Base-by-base conservation (phyloP, 495 filamentous ascomycete genomes). In the Bathelium albidoporum region DNA sequence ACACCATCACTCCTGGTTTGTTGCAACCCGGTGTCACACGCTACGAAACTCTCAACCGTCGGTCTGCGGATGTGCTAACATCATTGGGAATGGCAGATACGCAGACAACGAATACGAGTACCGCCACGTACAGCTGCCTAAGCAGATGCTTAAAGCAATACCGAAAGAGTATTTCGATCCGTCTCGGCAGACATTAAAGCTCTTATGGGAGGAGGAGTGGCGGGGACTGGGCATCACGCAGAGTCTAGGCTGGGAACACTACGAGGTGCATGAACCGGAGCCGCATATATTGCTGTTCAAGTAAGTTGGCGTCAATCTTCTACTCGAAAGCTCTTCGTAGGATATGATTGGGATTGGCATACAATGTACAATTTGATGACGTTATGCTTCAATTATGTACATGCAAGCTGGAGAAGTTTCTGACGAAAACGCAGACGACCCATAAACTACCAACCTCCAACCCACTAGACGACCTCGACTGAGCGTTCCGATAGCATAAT, bases 161-260 rank as follows among this genome's bases (percentile, higher is more conserved):
- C 94, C 94, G 14, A 83, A 91, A 72, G 95, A 95, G 61, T 98
- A 97, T 74, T 95, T 96, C 71, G 94, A 97, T 70, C 82, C 83
- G 32, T 77, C 85, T 22, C 91, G 95, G 68, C 93, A 94, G 41
- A 97, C 93, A 5, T 78, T 98, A 76, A 98, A 98, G 76, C 77
- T 98, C 64, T 78, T 98, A 58, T 96, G 94, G 90, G 94, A 98
- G 75, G 95, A 97, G 59, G 94, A 98, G 75, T 98, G 94, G 94
- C 82, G 94, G 71, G 90, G 88, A 3, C 80, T 98, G 70, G 94
- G 94, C 32, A 98, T 98, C 66, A 97, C 93, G 66, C 92, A 97
- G 91, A 97, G 95, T 74, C 78, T 97, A 66, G 94, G 94, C 29
- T 98, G 94, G 94, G 92, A 97, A 72, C 94, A 98, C 76, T 98